Base-by-base conservation (phyloP, 306 rosid species). In the Cucurbita ficifolia region DNA sequence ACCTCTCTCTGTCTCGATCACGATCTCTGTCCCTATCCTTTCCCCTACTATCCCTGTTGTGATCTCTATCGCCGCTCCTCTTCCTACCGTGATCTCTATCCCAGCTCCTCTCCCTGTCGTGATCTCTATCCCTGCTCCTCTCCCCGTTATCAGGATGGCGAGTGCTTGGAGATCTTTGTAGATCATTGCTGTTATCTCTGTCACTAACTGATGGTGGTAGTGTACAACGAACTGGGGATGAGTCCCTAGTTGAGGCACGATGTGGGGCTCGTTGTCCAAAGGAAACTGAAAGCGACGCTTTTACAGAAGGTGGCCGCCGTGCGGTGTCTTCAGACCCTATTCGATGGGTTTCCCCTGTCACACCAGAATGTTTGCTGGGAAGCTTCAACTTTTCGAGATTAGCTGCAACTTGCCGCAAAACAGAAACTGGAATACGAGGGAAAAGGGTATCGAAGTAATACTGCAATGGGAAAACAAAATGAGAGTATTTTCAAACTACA, bases 201-300 rank as follows among this genome's bases (percentile, higher is more conserved):
- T 88, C 97, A 76, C 68, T 76, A 60, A 82, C 68, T 1, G 87
- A 79, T 10, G 88, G 83, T 6, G 90, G 88, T 57, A 80, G 43
- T 5, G 90, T 91, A 2, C 99, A 90, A 29, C 97, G 97, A 65
- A 94, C 84, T 75, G 99, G 97, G 48, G 99, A 94, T 12, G 99
- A 94, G 76, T 89, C 99, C 87, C 99, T 85, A 14, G 99, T 91
- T 43, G 97, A 87, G 49, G 99, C 97, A 16, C 97, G 96, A 82
- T 94, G 99, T 48, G 99, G 99, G 29, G 99, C 99, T 38, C 99
- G 91, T 79, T 94, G 99, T 64, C 99, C 97, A 86, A 94, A 94
- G 74, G 99, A 91, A 74, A 94, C 99, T 18, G 99, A 91, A 62
- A 94, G 97, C 19, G 99, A 87, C 5, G 99, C 99, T 80, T 91